phyloP scores from a whole-genome alignment of 495 filamentous ascomycete species.

The Apodospora peruviana region DNA sequence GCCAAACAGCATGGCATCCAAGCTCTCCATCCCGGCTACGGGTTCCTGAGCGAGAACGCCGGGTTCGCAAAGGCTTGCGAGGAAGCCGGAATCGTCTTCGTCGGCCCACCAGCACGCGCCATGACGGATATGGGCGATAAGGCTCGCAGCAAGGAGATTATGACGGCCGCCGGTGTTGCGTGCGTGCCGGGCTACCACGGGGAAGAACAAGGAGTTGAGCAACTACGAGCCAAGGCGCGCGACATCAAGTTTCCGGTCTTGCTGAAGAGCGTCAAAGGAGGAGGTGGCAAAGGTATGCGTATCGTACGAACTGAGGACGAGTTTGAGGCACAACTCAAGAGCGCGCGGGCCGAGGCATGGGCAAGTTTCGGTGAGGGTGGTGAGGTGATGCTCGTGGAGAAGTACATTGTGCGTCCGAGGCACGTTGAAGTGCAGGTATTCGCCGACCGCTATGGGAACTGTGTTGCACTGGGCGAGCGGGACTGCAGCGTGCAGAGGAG shows the following conservation, averaged over 20 bases:
- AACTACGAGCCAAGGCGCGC: conserved; percentile 67
- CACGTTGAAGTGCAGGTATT: conserved; percentile 99
- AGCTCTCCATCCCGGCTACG: conserved; percentile 94
- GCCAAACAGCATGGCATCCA: conserved; percentile 81
- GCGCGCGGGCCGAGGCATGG: conserved; percentile 81
- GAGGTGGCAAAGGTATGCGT: conserved; percentile 99
- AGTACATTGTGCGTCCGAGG: conserved; percentile 88
- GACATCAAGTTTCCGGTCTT: conserved; percentile 89
- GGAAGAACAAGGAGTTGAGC: conserved; percentile 65
- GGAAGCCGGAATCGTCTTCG: conserved; percentile 88
- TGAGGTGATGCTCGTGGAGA: conserved; percentile 93
- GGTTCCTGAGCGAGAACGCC: conserved; percentile 94
- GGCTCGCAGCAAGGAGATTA: conserved; percentile 85
- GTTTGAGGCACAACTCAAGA: conserved; percentile 75
- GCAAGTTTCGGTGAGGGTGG: conserved; percentile 84
- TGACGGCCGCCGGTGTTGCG: conserved; percentile 86
- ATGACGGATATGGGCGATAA: conserved; percentile 99
- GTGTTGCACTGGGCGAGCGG: conserved; percentile 76
- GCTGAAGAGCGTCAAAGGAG: conserved; percentile 94
- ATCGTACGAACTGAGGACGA: conserved; percentile 70
- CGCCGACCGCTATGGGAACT: conserved; percentile 83
- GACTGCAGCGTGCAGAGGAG: conserved; percentile 84
- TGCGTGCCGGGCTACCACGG: conserved; percentile 98
- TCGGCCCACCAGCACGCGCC: conserved; percentile 84
- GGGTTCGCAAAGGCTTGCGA: conserved; percentile 82